A percentile compares a stretch with the other conserved stretches of the same genome.
Evolutionary conservation across 129 eudicot species (phyloP).

Genomic region (Flaveria brownii): DNA sequence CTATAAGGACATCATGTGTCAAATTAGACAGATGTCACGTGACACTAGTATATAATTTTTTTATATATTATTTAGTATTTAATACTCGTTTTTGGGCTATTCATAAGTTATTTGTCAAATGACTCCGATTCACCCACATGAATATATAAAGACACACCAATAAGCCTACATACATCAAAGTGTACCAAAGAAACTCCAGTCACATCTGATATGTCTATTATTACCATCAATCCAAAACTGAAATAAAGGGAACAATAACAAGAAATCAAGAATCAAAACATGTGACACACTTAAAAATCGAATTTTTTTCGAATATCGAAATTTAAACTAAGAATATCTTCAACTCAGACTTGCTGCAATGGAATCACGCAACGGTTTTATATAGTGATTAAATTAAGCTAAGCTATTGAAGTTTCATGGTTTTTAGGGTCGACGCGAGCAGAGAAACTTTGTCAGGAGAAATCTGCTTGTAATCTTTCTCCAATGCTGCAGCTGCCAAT

Average conservation of each 20-base stretch:
- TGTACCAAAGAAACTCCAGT: neutral
- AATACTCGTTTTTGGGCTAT: neutral
- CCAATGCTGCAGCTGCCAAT: constrained; percentile 68
- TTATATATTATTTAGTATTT: too few species aligned
- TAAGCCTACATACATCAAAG: neutral
- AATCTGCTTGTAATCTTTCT: constrained; percentile 70
- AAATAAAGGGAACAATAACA: constrained; percentile 10
- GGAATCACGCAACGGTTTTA: constrained; percentile 7
- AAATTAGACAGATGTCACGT: too few species aligned
- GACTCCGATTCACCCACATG: neutral
- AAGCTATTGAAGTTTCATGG: constrained; percentile 49
- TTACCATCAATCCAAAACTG: constrained; percentile 26
- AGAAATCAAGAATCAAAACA: constrained; percentile 6
- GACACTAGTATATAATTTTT: too few species aligned
- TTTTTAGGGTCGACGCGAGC: constrained; percentile 54
- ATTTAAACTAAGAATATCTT: neutral
- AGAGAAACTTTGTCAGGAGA: constrained; percentile 59
- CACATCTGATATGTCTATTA: constrained; percentile 34
- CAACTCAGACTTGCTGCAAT: neutral
- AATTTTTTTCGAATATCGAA: neutral
- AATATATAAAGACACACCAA: neutral
- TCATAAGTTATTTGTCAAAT: too few species aligned
- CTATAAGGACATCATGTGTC: neutral
- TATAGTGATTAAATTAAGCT: neutral
- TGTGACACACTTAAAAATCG: constrained; percentile 20